Base-by-base conservation (phyloP, 345 rosid genomes). In the Pelargonium nanum region DNA sequence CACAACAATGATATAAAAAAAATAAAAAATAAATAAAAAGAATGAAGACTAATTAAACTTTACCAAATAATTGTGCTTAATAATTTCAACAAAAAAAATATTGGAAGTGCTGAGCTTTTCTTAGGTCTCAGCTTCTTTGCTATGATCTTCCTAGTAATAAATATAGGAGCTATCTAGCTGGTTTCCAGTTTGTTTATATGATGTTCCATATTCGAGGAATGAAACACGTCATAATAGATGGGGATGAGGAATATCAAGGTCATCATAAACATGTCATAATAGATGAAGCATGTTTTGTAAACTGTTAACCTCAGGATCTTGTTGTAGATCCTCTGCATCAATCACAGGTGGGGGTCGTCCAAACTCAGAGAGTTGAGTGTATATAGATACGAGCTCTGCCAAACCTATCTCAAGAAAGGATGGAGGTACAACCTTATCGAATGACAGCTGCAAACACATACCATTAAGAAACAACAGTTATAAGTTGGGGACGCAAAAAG, bases 361-460 rank as follows among this genome's bases (percentile, higher is more conserved):
- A 77, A 80, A 66, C 58, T 75, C 77, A 68, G 76, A 87, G 44
- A 91, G 91, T 67, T 85, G 87, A 55, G 73, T 75, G 67, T 82
- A 91, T 68, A 84, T 80, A 52, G 85, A 75, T 62, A 87, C 83
- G 50, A 91, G 58, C 17, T 87, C 91, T 53, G 73, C 85, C 68
- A 91, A 73, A 65, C 97, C 93, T 62, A 88, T 22, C 75, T 91
- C 97, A 13, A 77, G 70, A 72, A 87, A 75, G 23, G 97, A 80
- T 66, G 97, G 85, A 53, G 86, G 82, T 7, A 67, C 66, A 58
- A 91, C 71, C 74, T 82, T 85, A 28, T 71, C 83, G 69, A 85
- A 87, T 54, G 97, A 88, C 64, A 93, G 80, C 96, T 91, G 78
- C 56, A 22, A 66, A 64, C 55, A 70, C 25, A 55, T 59, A 26